Base-by-base conservation (phyloP, 306 rosid genomes). In the Dryas alaskensis region DNA sequence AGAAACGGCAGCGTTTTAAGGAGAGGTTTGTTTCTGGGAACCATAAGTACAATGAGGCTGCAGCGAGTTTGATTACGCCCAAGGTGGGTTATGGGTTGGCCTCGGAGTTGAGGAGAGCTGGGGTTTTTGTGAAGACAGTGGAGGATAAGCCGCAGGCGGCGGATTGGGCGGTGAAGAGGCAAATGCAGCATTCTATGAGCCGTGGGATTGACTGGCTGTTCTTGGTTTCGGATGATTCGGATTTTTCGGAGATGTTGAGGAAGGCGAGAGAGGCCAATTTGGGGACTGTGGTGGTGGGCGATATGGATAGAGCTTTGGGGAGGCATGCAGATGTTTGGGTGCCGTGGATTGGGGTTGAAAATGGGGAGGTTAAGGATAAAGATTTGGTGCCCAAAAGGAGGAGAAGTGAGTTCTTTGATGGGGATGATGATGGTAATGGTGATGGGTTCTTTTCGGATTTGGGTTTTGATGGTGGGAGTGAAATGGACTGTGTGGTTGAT, bases 71-170 rank as follows among this genome's bases (percentile, higher is more conserved):
- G 59, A 13, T 83, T 3, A 80, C 73, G 49, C 96, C 94, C 0
- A 91, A 81, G 65, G 83, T 89, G 8, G 98, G 97, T 31, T 91
- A 83, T 76, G 98, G 97, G 11, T 74, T 94, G 37, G 97, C 90
- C 13, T 65, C 87, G 42, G 95, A 94, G 80, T 75, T 91, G 76
- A 84, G 97, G 75, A 89, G 95, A 0, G 96, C 96, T 3, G 95
- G 98, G 55, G 92, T 94, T 17, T 89, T 81, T 53, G 97, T 94
- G 66, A 94, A 88, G 85, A 84, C 92, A 0, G 97, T 93, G 61
- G 82, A 89, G 81, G 90, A 89, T 81, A 94, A 94, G 77, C 92
- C 92, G 0, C 94, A 88, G 78, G 97, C 96, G 17, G 96, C 96
- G 39, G 95, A 91, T 82, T 94, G 91, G 95, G 93, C 90, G 0